Conservation (phyloP, 768 basidiomycete genomes). For the Kwoniella dendrophila region DNA sequence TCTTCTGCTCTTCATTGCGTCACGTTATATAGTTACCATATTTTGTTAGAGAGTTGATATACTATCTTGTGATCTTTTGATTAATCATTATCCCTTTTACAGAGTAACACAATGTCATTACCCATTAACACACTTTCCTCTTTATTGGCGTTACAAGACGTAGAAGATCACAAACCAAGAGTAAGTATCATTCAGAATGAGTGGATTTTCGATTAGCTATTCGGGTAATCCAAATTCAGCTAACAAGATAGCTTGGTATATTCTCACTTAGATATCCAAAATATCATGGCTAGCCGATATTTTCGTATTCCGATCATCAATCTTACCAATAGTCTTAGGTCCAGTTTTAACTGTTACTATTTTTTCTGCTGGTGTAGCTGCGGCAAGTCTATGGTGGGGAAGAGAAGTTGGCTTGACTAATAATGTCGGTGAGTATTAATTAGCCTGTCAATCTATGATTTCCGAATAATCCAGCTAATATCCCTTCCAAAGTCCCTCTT, state of each 20-base stretch:
- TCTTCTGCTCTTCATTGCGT: too few species aligned
- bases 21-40: too few species aligned
- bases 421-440: conserved; percentile 62
- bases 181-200: conserved; percentile 26
- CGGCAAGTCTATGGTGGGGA: conserved; percentile 58
- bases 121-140: conserved; percentile 36
- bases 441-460: too few species aligned
- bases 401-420: conserved; percentile 70
- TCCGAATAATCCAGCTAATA: too few species aligned
- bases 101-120: conserved; percentile 21
- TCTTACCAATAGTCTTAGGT: conserved; percentile 71
- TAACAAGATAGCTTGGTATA: not conserved
- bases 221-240: not conserved
- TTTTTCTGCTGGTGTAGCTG: conserved; percentile 62
- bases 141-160: conserved; percentile 46
- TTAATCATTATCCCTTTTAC: too few species aligned
- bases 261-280: conserved; percentile 38
- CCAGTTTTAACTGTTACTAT: conserved; percentile 82
- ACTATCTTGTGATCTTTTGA: too few species aligned
- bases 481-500: conserved; percentile 79
- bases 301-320: conserved; percentile 77
- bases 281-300: conserved; percentile 85
- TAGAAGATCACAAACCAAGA: conserved; percentile 48
- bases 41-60: too few species aligned
- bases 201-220: not conserved